phyloP scores from a whole-genome alignment of 306 rosid species.

The Senna siamea region DNA sequence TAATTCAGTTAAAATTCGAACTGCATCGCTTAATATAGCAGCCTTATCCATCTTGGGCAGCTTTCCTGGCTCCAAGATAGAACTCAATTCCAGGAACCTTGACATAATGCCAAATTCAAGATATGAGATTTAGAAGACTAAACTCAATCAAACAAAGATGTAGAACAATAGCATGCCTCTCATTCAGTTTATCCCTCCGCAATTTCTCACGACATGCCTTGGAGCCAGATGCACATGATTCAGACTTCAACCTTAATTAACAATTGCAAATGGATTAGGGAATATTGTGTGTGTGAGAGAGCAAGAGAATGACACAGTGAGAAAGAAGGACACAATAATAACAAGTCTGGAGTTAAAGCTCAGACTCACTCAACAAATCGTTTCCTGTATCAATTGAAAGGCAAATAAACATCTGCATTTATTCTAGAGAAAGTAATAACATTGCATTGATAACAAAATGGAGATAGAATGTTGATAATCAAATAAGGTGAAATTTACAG shows the following conservation, averaged over 20 bases:
- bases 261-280: conserved; percentile 33
- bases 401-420: background rate
- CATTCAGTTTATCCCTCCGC: conserved; percentile 87
- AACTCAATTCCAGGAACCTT: conserved; percentile 90
- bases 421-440: background rate
- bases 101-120: conserved; percentile 48
- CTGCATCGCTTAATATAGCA: conserved; percentile 75
- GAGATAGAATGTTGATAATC: background rate
- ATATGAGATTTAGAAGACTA: conserved; percentile 40
- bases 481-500: background rate
- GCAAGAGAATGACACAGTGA: background rate
- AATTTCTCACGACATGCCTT: conserved; percentile 93
- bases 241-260: conserved; percentile 62
- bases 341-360: conserved; percentile 3
- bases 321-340: background rate
- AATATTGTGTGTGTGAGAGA: conserved; percentile 17
- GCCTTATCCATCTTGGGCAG: conserved; percentile 84
- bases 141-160: conserved; percentile 39
- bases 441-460: conserved; percentile 1
- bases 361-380: background rate
- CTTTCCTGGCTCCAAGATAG: conserved; percentile 77
- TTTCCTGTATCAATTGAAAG: conserved; percentile 11
- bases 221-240: conserved; percentile 60
- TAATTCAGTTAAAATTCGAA: conserved; percentile 62
- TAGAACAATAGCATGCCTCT: conserved; percentile 65